Base-by-base conservation (phyloP, 1,139 yeast species). In the Saccharomycopsis crataegensis region DNA sequence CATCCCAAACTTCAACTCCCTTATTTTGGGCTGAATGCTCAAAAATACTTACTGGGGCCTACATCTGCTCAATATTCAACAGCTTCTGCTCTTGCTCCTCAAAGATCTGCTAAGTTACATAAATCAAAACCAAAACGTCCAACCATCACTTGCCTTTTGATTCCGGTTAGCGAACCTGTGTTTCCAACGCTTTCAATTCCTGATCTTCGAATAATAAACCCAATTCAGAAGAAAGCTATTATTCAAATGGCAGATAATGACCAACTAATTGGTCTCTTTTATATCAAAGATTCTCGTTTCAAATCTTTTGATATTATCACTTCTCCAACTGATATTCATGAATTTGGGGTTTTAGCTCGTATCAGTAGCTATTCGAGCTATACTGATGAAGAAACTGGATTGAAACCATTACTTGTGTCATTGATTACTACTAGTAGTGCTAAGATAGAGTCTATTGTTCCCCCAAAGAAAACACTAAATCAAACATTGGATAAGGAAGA, bases 141-240 rank as follows among this genome's bases (percentile, higher is more conserved):
- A 8, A 46, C 16, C 9, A 12, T 51, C 6, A 14, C 38, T 9
- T 34, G 43, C 12, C 46, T 55, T 7, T 37, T 53, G n/a, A 33
- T 56, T 6, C 59, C 59, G 11, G 48, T 52, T 22, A 46, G 51
- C n/a, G 57, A 55, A 33, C 59, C 59, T 11, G 45, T 56, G 12
- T 56, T 56, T 38, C 57, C 59, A 9, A 49, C 55, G 11, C 42
- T 48, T 11, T 31, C n/a, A 36, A 52, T 56, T 32, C 49, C 52
- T 5, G 46, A 56, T 36, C 48, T 55, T 12, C 22, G 43, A n/a
- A 46, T 56, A 12, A 41, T 50, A n/a, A 56, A 56, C 43, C 59
- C 59, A 5, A 36, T 47, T 11, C 59, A 56, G 37, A 55, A 54
- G 40, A 52, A 52, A 22, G 57, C 59, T 3, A 47, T 56, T 9